A percentile compares a stretch with the other conserved stretches of the same genome.
Conservation (phyloP, 768 basidiomycete genomes). For the Gloeopeniophorella convolvens region DNA sequence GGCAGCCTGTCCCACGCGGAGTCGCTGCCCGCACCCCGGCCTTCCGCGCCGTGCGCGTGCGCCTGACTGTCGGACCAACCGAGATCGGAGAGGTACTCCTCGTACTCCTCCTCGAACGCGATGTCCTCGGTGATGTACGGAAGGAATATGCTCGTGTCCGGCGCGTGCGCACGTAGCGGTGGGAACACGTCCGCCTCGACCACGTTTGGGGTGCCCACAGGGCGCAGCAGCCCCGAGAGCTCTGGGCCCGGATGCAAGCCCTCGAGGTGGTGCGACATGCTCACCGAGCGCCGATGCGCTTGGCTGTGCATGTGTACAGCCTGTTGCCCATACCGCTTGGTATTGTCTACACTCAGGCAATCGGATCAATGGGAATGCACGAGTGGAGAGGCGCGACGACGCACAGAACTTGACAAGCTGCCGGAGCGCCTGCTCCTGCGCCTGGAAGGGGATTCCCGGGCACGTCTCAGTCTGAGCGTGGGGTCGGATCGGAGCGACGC, state of each 20-base stretch:
- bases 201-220: slow-evolving; percentile 67
- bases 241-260: slow-evolving; percentile 71
- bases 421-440: slow-evolving; percentile 91
- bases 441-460: slow-evolving; percentile 41
- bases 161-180: slow-evolving; percentile 80
- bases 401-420: slow-evolving; percentile 92
- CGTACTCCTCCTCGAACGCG: slow-evolving; percentile 95
- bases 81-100: slow-evolving; percentile 88
- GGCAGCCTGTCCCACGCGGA: slow-evolving; percentile 85
- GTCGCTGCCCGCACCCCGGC: slow-evolving; percentile 29
- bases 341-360: slow-evolving; percentile 66
- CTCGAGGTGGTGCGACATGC: slow-evolving; percentile 77
- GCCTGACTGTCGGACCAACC: slow-evolving; percentile 60
- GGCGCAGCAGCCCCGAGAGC: slow-evolving; percentile 65
- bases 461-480: slow-evolving; percentile 1
- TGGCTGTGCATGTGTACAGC: slow-evolving; percentile 45
- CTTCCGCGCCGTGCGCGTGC: slow-evolving; percentile 30
- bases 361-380: slow-evolving; percentile 15
- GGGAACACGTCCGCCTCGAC: slow-evolving; percentile 93
- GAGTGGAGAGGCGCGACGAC: slow-evolving; percentile 26
- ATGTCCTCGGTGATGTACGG: slow-evolving; percentile 92
- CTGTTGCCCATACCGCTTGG: slow-evolving; percentile 72
- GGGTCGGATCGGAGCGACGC: slow-evolving; percentile 17
- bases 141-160: slow-evolving; percentile 76
- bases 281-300: slow-evolving; percentile 73